Evolutionary conservation across 495 filamentous ascomycete species (phyloP), one percentile per base, ranked within the genome.

Genomic region (Neurospora sp.): DNA sequence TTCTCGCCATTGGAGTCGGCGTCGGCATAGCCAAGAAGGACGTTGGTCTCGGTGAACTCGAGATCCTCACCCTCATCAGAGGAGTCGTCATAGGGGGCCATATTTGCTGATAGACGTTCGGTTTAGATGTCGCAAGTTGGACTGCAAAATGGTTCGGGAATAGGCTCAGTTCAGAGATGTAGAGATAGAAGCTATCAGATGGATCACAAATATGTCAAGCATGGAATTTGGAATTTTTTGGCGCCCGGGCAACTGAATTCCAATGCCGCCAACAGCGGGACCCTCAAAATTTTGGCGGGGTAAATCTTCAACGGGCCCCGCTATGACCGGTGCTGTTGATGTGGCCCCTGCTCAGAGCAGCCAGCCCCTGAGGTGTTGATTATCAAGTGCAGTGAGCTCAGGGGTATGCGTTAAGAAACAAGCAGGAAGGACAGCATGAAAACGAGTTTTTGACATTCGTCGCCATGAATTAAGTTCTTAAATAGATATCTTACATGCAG

Each of bases 1-100:
- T 86, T 84, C 78, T 99, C 94, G 38, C 93, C 92, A 41, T 91
- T 90, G 7, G 93, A 80, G 74, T 96, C 92, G 75, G 89, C 89
- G 1, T 93, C 93, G 8, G 94, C 91, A 80, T 97, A 98, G 20
- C 96, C 96, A 31, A 99, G 89, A 2, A 98, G 88, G 7, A 97
- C 93, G 75, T 90, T 92, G 20, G 96, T 99, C 78, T 94, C 93
- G 10, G 90, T 93, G 78, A 90, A 93, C 73, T 90, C 85, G 42
- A 88, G 87, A 38, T 90, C 88, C 61, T 92, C 93, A 39, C 86
- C 90, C 8, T 82, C 87, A 4, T 92, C 93, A 39, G 92, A 93
- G 78, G 98, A 95, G 78, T 91, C 95, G 75, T 96, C 92, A 78
- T 96, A 93, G 20, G 88, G 83, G 69, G 90, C 89, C 95, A 98